phyloP scores from a whole-genome alignment of 1,139 yeast species.

The Oligophagozyma castellii region DNA sequence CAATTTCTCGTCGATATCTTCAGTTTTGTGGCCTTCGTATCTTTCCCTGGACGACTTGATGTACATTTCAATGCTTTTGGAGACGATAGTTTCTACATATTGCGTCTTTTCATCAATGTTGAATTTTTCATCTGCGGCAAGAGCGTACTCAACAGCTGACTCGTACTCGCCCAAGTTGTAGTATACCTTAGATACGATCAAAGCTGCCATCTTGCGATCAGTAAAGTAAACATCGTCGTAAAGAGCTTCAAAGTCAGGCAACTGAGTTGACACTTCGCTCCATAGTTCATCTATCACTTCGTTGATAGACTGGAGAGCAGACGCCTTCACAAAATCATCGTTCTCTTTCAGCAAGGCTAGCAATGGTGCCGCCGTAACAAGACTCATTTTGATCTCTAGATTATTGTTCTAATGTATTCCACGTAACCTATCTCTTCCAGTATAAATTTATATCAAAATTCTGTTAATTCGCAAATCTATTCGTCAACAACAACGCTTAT shows the following conservation, averaged over 20 bases:
- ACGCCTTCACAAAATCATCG: constrained; percentile 62
- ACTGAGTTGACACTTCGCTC: constrained; percentile 93
- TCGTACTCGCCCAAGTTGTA: constrained; percentile 92
- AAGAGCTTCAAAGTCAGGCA: constrained; percentile 75
- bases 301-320: constrained; percentile 75
- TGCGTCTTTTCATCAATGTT: constrained; percentile 65
- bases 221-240: constrained; percentile 75
- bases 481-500: no score
- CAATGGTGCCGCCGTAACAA: constrained; percentile 76
- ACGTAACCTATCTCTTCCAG: no score
- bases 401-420: not conserved
- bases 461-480: no score
- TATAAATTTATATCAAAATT: not conserved
- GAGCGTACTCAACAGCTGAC: constrained; percentile 76
- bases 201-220: constrained; percentile 73
- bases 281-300: constrained; percentile 80
- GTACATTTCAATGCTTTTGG: constrained; percentile 81
- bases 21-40: constrained; percentile 29
- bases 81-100: constrained; percentile 84
- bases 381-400: constrained; percentile 31
- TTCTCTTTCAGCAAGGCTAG: constrained; percentile 78
- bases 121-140: constrained; percentile 66
- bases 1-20: constrained; percentile 46
- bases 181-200: constrained; percentile 86
- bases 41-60: constrained; percentile 47